Evolutionary conservation across 257 asterid genomes (phyloP).

Genomic region (Thymus quinquecostatus): DNA sequence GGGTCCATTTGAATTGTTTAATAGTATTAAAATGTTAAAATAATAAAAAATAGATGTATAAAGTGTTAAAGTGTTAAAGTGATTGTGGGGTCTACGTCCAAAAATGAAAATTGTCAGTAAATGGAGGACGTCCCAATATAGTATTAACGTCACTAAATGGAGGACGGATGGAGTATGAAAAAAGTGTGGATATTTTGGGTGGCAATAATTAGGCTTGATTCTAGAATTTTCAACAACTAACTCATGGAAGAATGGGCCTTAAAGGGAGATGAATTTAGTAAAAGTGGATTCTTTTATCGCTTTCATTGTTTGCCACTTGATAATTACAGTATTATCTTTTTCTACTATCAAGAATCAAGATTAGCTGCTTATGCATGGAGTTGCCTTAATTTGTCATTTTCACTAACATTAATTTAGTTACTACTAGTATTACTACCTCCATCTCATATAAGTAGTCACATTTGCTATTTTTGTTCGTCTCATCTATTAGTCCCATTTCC

Average conservation of each 20-base stretch:
- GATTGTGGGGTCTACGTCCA: no score
- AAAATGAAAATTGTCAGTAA: no score
- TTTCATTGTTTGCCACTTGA: constrained; percentile 55
- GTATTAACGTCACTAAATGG: no score
- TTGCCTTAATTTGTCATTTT: constrained; percentile 48
- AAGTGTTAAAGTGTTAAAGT: no score
- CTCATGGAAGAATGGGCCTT: constrained; percentile 31
- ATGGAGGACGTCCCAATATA: no score
- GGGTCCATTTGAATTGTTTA: no score
- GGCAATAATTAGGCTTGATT: not conserved
- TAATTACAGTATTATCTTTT: constrained; percentile 24
- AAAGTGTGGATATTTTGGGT: constrained; percentile 3
- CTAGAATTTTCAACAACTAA: not conserved
- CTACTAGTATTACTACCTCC: not conserved
- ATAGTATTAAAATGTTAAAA: no score
- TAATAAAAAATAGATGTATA: no score
- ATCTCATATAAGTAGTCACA: no score
- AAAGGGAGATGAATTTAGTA: constrained; percentile 12
- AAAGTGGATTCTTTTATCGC: constrained; percentile 34
- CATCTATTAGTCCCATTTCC: no score
- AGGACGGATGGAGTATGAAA: not conserved
- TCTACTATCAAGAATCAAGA: constrained; percentile 30
- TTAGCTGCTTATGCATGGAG: constrained; percentile 43
- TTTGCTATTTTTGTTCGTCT: no score
- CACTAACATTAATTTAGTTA: constrained; percentile 23